Evolutionary conservation across 2,329 filamentous ascomycete genomes (phyloP), one percentile per base, ranked within the genome.

Genomic region (Calonectria crousiana): DNA sequence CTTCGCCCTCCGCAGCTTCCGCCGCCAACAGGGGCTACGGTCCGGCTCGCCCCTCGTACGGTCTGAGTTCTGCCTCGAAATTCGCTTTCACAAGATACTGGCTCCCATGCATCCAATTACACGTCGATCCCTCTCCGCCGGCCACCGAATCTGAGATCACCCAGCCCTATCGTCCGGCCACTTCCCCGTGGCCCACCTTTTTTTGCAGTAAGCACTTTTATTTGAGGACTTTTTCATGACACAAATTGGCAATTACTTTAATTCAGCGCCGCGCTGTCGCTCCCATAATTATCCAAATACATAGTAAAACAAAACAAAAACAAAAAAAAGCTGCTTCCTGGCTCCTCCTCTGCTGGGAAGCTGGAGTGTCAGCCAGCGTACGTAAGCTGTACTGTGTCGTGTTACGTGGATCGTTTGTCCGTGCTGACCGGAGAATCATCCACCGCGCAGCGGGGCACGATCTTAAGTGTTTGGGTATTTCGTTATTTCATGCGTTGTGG

Each of bases 251-350:
- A 67, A 68, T 72, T 71, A 52, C 49, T 60, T 60, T 65, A 69
- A 65, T 28, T 67, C 72, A 76, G 78, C 77, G 67, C 74, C 78
- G 67, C 67, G 76, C 75, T 77, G n/a, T 75, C 44, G 60, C 52
- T 58, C 58, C 67, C 67, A 67, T 74, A 62, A 69, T 65, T 65
- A 67, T 60, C 53, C 34, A 66, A 69, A 62, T 62, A 74, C 67
- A 74, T 67, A 74, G 64, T 75, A 74, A 44, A 78, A 77, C 41
- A 68, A 79, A 74, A 41, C 60, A 75, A 68, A 78, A 74, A 34
- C 56, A 77, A 79, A 74, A 34, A 64, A 77, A 68, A 71, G 32
- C 71, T 62, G 74, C 32, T 49, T 53, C 34, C 51, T 69, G 52
- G 34, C 67, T 49, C 66, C 52, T 49, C 44, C 36, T 67, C 60